Conservation (phyloP, 2,329 filamentous ascomycete species). For the Nemania serpens region DNA sequence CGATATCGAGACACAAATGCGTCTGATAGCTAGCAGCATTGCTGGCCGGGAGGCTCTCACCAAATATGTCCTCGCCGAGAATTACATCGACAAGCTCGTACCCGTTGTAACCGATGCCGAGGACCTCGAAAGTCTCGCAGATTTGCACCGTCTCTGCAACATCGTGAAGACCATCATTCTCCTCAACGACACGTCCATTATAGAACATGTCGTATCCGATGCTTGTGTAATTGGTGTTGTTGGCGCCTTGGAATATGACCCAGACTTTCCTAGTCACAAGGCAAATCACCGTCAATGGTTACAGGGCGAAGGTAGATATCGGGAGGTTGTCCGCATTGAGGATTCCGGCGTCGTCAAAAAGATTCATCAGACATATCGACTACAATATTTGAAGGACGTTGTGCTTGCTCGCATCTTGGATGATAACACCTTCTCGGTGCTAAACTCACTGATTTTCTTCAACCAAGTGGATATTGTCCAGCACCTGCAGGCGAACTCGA, state of each 20-base stretch:
- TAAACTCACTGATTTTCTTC: conserved; percentile 98
- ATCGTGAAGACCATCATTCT: conserved; percentile 97
- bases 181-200: conserved; percentile 92
- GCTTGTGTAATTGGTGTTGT: conserved; percentile 89
- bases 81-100: conserved; percentile 86
- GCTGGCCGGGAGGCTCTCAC: conserved; percentile 82
- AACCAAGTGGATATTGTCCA: conserved; percentile 98
- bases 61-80: conserved; percentile 82
- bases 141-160: conserved; percentile 90
- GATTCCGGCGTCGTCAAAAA: conserved; percentile 81
- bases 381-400: conserved; percentile 98
- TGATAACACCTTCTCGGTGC: conserved; percentile 94
- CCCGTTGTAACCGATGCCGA: conserved; percentile 88
- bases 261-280: conserved; percentile 96
- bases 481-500: conserved; percentile 81
- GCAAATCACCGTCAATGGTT: conserved; percentile 96
- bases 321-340: conserved; percentile 93
- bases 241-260: conserved; percentile 95
- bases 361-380: conserved; percentile 93
- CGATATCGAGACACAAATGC: conserved; percentile 85
- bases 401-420: conserved; percentile 94
- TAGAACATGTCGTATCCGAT: conserved; percentile 91
- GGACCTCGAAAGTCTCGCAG: conserved; percentile 82
- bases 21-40: conserved; percentile 73
- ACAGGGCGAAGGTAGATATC: conserved; percentile 85